phyloP scores from a whole-genome alignment of 768 basidiomycete genomes.

The Pisolithus marmoratus region DNA sequence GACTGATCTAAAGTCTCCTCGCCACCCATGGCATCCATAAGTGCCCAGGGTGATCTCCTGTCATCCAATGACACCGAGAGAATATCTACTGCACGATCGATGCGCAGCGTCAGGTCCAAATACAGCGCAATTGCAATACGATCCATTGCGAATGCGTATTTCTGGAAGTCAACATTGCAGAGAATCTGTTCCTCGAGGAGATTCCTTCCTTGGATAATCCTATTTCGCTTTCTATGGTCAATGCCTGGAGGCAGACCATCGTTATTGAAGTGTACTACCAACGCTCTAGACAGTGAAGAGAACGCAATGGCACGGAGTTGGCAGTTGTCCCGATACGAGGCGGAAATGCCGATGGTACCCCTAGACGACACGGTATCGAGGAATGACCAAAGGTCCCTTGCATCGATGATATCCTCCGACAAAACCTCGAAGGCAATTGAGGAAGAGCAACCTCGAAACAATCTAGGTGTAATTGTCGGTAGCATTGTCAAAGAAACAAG shows the following conservation, averaged over 20 bases:
- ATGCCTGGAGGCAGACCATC: too few species aligned
- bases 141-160: constrained; percentile 44
- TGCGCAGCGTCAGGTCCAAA: constrained; percentile 32
- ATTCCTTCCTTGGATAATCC: constrained; percentile 7
- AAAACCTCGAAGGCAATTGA: constrained; percentile 24
- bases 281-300: constrained; percentile 28
- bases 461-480: too few species aligned
- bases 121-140: constrained; percentile 35
- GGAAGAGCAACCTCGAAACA: constrained; percentile 1
- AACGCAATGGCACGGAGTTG: constrained; percentile 36
- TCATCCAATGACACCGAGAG: constrained; percentile 24
- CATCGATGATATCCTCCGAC: constrained; percentile 10
- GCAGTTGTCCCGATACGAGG: constrained; percentile 33
- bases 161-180: constrained; percentile 20
- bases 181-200: constrained; percentile 32
- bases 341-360: constrained; percentile 36
- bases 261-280: constrained; percentile 30
- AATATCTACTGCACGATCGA: constrained; percentile 36
- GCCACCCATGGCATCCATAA: constrained; percentile 36
- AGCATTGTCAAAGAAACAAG: too few species aligned
- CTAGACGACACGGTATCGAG: constrained; percentile 16
- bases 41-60: constrained; percentile 30
- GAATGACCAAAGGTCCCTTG: constrained; percentile 23
- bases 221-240: not conserved
- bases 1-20: constrained; percentile 22